Conservation (phyloP, 129 eudicot species). For the Scalesia atractyloides region DNA sequence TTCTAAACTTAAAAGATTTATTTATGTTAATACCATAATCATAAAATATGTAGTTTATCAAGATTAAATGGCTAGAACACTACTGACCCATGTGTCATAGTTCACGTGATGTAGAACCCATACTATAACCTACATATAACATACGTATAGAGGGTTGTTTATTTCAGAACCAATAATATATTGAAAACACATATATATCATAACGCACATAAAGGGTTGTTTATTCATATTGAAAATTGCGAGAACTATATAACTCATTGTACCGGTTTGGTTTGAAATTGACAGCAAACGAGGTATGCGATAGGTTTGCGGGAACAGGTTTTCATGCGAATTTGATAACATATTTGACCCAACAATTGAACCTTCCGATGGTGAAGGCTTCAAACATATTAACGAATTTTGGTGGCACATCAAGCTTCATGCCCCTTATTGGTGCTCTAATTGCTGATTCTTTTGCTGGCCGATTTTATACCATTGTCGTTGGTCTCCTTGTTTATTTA, state of each 20-base stretch:
- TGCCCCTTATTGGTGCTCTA: conserved; percentile 79
- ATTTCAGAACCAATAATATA: too few relatives aligned
- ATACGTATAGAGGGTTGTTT: background rate
- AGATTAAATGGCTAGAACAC: background rate
- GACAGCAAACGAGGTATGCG: conserved; percentile 89
- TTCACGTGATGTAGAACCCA: conserved; percentile 12
- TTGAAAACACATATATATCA: too few relatives aligned
- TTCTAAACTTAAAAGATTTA: background rate
- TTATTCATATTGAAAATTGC: too few relatives aligned
- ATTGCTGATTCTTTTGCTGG: conserved; percentile 88
- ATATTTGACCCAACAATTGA: conserved; percentile 68
- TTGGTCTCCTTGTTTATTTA: conserved; percentile 63
- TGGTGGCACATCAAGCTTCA: conserved; percentile 69
- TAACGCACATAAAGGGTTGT: too few relatives aligned
- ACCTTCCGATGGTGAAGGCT: conserved; percentile 84
- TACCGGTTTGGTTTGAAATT: background rate
- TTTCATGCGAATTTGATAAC: conserved; percentile 94
- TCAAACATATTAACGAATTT: conserved; percentile 85
- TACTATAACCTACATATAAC: background rate
- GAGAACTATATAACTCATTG: too few relatives aligned
- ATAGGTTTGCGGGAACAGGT: conserved; percentile 79
- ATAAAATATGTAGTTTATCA: background rate
- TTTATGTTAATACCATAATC: background rate
- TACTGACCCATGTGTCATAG: background rate
- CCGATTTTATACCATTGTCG: conserved; percentile 71